Base-by-base conservation (phyloP, 2,329 filamentous ascomycete genomes). In the Purpureocillium lavendulum region DNA sequence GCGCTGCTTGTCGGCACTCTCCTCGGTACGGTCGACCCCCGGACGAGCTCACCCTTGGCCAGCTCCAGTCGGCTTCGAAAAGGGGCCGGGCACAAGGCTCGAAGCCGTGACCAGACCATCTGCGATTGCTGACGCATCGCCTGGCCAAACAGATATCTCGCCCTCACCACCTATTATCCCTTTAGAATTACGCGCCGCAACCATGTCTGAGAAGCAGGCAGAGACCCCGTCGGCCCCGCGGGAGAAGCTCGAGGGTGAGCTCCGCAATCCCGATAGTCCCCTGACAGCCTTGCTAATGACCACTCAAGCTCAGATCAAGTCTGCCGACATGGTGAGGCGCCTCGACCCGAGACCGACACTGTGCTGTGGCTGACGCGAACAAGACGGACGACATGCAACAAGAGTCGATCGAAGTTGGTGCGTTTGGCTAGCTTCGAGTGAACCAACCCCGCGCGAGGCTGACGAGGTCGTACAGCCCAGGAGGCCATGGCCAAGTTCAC, bases 351-450 rank as follows among this genome's bases (percentile, higher is more conserved):
- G 16, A 17, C 13, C 10, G 6, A 35, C 8, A 6, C 9, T 14
- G 31, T 21, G 13, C 14, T 16, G 32, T 10, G 21, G 48, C 61
- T 64, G 49, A 66, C 52, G 41, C 51, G 49, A 50, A 24, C 33
- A 59, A 97, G 92, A 90, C 83, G 55, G 90, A 97, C 43, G 89
- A 96, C 55, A 95, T 98, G 92, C 88, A 96, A 59, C 79, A 86
- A 56, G 90, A 97, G 66, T 87, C 83, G 35, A 86, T 98, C 57
- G 87, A 96, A 77, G 84, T 96, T 60, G 88, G 90, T 96, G 80
- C 52, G 88, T 71, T 49, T 29, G 51, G 24, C 21, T n/a, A 33
- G 12, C 29, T 14, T 9, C 3, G 17, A 14, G 5, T 13, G 16
- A 13, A 30, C 32, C 18, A 24, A 21, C 18, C 3, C 28, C 16